phyloP scores from a whole-genome alignment of 306 rosid genomes.

The Sphenostylis stenocarpa region DNA sequence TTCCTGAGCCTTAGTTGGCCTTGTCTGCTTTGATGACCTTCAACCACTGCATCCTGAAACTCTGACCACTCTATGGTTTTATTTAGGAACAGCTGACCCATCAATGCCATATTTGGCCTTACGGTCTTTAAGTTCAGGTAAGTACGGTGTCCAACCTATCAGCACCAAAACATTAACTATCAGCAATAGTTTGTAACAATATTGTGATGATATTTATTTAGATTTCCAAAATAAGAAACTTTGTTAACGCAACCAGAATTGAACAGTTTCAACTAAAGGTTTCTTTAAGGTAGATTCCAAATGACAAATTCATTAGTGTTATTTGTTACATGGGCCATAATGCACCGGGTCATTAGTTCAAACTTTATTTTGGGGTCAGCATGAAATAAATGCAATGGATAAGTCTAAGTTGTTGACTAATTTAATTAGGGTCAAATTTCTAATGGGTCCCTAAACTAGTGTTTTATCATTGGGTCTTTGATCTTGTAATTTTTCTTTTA shows the following conservation, averaged over 20 bases:
- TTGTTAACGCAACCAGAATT: neutral
- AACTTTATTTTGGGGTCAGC: neutral
- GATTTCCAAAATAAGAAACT: neutral
- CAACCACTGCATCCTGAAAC: conserved; percentile 63
- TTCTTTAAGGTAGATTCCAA: neutral
- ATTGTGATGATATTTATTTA: neutral
- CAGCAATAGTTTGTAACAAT: neutral
- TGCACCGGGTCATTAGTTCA: conserved; percentile 8
- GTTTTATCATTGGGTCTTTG: neutral
- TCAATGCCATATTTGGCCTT: conserved; percentile 88
- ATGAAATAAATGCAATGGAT: conserved; percentile 20
- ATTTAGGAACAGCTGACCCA: conserved; percentile 93
- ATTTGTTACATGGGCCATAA: neutral
- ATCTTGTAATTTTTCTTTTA: neutral
- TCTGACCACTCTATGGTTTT: conserved; percentile 79
- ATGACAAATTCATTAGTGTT: conserved; percentile 1
- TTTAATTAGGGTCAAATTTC: neutral
- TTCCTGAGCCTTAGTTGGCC: conserved; percentile 84
- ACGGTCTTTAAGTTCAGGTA: conserved; percentile 82
- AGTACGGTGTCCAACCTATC: conserved; percentile 94
- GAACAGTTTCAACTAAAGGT: neutral
- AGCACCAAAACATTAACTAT: conserved; percentile 31
- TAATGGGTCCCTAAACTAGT: neutral
- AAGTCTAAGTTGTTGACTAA: neutral
- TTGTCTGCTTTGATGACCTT: conserved; percentile 83